Evolutionary conservation across 345 rosid species (phyloP).

Genomic region (Brassica juncea): DNA sequence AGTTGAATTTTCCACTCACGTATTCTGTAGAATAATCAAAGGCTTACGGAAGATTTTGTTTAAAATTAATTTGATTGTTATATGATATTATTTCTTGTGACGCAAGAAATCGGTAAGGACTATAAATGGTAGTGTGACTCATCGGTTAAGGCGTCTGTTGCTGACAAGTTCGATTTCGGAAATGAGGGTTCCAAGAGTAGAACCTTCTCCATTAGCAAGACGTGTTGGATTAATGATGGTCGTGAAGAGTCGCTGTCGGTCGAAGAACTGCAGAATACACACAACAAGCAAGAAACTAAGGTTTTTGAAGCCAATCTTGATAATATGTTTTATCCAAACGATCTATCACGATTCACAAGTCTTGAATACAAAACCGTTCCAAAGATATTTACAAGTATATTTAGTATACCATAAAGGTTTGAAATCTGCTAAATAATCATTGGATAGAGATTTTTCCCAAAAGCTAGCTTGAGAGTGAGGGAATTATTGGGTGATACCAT

Average conservation of each 20-base stretch:
- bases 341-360: no score
- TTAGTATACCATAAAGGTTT: neutral
- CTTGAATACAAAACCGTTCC: neutral
- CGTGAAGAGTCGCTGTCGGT: slow-evolving; percentile 81
- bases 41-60: slow-evolving; percentile 10
- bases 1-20: neutral
- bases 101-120: neutral
- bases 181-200: slow-evolving; percentile 66
- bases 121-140: slow-evolving; percentile 18
- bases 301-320: neutral
- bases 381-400: neutral
- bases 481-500: no score
- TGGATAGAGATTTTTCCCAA: neutral
- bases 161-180: slow-evolving; percentile 66
- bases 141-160: slow-evolving; percentile 40
- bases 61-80: neutral
- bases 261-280: slow-evolving; percentile 57
- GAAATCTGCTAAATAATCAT: neutral
- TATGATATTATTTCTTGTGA: neutral
- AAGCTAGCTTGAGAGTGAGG: no score
- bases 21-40: neutral
- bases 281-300: neutral
- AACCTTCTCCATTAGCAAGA: slow-evolving; percentile 82
- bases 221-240: slow-evolving; percentile 82
- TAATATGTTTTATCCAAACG: neutral